Percentiles rank a stretch among this genome's conserved stretches.
Conservation (phyloP, 2,329 filamentous ascomycete species). For the Cadophora luteo-olivacea region DNA sequence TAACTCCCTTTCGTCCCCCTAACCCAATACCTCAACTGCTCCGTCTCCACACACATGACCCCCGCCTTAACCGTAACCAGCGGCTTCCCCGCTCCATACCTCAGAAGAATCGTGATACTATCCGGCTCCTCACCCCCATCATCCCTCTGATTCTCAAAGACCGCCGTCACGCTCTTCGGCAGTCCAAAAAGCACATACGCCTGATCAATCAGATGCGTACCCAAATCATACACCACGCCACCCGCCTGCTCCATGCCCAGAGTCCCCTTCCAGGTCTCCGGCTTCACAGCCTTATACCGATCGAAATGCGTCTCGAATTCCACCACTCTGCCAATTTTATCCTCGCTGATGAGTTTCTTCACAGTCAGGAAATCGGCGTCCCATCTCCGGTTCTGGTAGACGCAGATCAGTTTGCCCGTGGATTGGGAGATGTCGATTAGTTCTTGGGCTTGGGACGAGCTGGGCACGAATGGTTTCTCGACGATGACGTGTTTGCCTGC, state of each 20-base stretch:
- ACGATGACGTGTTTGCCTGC: constrained; percentile 79
- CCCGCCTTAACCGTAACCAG: constrained; percentile 74
- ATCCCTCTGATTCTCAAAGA: constrained; percentile 70
- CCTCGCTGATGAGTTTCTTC: constrained; percentile 63
- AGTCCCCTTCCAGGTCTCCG: constrained; percentile 70
- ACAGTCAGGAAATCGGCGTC: constrained; percentile 80
- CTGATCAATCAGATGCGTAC: constrained; percentile 79
- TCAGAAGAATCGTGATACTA: constrained; percentile 67
- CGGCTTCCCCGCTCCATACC: constrained; percentile 64
- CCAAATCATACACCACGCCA: constrained; percentile 75
- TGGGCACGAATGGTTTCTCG: constrained; percentile 85
- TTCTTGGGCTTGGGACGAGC: constrained; percentile 68
- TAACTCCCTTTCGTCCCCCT: constrained; percentile 77
- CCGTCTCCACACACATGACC: constrained; percentile 70
- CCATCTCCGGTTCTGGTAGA: constrained; percentile 66
- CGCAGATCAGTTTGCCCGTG: constrained; percentile 50
- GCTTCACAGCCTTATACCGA: constrained; percentile 67
- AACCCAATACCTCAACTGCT: constrained; percentile 79
- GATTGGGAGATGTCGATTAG: constrained; percentile 54
- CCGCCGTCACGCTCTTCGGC: constrained; percentile 70
- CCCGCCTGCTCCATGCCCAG: constrained; percentile 66
- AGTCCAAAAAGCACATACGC: constrained; percentile 73
- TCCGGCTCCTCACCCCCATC: constrained; percentile 59
- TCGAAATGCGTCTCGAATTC: constrained; percentile 86
- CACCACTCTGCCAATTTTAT: constrained; percentile 71